Percentiles rank a stretch among this genome's conserved stretches.
Conservation (phyloP, 352 stramenopile species). For the Phytopythium mirpurense region DNA sequence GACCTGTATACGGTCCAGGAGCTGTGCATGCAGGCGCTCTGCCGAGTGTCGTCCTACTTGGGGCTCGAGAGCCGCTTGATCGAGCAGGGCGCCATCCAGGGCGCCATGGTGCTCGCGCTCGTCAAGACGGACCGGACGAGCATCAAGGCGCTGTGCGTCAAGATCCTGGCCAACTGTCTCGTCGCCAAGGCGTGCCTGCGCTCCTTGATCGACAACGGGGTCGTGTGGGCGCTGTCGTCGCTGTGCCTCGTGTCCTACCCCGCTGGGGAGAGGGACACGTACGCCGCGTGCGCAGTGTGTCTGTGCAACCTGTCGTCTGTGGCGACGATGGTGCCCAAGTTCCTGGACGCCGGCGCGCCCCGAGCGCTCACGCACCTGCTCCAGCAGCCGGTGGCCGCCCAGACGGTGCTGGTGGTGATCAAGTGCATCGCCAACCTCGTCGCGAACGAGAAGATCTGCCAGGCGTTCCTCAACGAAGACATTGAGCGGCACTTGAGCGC, state of each 20-base stretch:
- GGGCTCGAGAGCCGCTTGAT: constrained; percentile 59
- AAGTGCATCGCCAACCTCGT: constrained; percentile 78
- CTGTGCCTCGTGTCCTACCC: constrained; percentile 52
- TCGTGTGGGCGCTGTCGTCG: constrained; percentile 72
- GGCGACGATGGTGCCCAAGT: constrained; percentile 51
- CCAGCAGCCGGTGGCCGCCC: constrained; percentile 27
- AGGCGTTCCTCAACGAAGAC: constrained; percentile 65
- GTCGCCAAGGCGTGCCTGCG: constrained; percentile 57
- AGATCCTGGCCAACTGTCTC: constrained; percentile 73
- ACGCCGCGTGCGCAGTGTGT: constrained; percentile 56
- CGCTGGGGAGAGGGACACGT: constrained; percentile 26
- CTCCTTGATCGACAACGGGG: constrained; percentile 61
- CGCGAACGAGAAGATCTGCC: constrained; percentile 70
- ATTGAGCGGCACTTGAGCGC: constrained; percentile 52
- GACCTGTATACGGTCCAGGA: constrained; percentile 43
- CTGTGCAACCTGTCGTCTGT: constrained; percentile 70
- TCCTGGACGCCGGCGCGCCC: constrained; percentile 61
- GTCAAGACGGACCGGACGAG: constrained; percentile 53
- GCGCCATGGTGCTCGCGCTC: constrained; percentile 65
- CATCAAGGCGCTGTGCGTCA: constrained; percentile 72
- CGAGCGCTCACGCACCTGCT: constrained; percentile 58
- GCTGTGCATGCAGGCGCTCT: constrained; percentile 64
- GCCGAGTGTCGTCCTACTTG: constrained; percentile 57
- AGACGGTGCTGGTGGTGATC: constrained; percentile 49
- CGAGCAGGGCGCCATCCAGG: constrained; percentile 66